Base-by-base conservation (phyloP, 495 filamentous ascomycete genomes). In the Platismatia glauca region DNA sequence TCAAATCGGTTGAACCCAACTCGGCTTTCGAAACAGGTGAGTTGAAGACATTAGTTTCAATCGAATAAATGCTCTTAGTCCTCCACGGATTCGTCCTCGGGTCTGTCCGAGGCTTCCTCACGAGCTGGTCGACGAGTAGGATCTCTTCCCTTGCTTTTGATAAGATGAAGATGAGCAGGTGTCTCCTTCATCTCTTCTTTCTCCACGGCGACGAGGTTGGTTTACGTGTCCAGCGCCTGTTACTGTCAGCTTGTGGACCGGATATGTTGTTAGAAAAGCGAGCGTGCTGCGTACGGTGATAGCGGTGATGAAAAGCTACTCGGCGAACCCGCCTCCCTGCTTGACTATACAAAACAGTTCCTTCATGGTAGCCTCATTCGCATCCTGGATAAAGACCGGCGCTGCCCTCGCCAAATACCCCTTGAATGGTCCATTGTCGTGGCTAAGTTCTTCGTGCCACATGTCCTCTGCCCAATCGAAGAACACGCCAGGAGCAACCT, bases 401-500 rank as follows among this genome's bases (percentile, higher is more conserved):
- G 65, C 61, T 7, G 55, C 58, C 15, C 16, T 31, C 18, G 38
- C 34, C n/a, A 67, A 64, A 8, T 60, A 67, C n/a, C 16, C 27
- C 48, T 24, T 64, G 41, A 64, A 67, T 1, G 61, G 61, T 9
- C 65, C 65, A 50, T 24, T 35, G 0, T 39, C 53, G 38, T 58
- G 62, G 39, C 64, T 52, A 11, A 61, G 16, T 20, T 67, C 61
- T 16, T 60, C 50, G 24, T 52, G 39, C 34, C 57, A 67, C 61
- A 67, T 67, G n/a, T 67, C 57, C 33, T 64, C 61, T 6, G 61
- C 62, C 57, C 61, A 67, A 34, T 67, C 61, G 53, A 67, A 64
- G 58, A 67, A 67, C 0, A 3, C 44, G 6, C 22, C 39, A 0
- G 41, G 29, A 0, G 38, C 0, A 24, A 67, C 16, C 37, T 58